phyloP scores from a whole-genome alignment of 352 stramenopile genomes.

The Pythium vanterpoolii region DNA sequence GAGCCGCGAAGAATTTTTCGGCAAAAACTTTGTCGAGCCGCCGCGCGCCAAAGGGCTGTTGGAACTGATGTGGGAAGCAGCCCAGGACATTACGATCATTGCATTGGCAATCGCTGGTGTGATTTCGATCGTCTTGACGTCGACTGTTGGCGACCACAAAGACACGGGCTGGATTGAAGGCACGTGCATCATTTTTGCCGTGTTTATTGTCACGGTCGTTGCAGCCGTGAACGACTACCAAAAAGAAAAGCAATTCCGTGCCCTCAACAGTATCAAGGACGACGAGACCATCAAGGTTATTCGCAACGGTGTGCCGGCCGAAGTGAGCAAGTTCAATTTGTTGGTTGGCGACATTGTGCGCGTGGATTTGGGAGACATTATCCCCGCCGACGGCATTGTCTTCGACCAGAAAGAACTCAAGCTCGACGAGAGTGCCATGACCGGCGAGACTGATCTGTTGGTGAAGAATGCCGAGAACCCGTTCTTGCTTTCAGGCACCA shows the following conservation, averaged over 20 bases:
- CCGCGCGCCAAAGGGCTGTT: constrained; percentile 44
- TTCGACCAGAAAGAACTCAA: constrained; percentile 91
- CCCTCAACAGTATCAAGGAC: constrained; percentile 84
- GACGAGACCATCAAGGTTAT: constrained; percentile 85
- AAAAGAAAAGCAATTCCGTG: constrained; percentile 90
- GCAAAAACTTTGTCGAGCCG: constrained; percentile 62
- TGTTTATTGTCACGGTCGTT: constrained; percentile 89
- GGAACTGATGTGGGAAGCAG: constrained; percentile 87
- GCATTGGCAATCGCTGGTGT: constrained; percentile 50
- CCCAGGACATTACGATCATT: constrained; percentile 81
- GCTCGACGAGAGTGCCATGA: constrained; percentile 95
- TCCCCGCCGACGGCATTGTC: constrained; percentile 94
- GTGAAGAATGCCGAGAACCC: constrained; percentile 80
- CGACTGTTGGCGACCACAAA: constrained; percentile 51
- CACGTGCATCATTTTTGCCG: constrained; percentile 88
- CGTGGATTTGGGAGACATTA: constrained; percentile 90
- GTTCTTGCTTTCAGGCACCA: constrained; percentile 81
- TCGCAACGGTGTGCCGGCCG: constrained; percentile 54
- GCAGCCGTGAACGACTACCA: constrained; percentile 91
- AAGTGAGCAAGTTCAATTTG: constrained; percentile 75
- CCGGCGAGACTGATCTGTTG: constrained; percentile 94
- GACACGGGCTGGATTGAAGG: constrained; percentile 89
- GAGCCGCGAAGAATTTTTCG: constrained; percentile 52
- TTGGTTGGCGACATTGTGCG: constrained; percentile 89
- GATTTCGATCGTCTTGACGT: constrained; percentile 48